A percentile compares a stretch with the other conserved stretches of the same genome.
Evolutionary conservation across 306 rosid genomes (phyloP).

Genomic region (Begonia fuchsioides): DNA sequence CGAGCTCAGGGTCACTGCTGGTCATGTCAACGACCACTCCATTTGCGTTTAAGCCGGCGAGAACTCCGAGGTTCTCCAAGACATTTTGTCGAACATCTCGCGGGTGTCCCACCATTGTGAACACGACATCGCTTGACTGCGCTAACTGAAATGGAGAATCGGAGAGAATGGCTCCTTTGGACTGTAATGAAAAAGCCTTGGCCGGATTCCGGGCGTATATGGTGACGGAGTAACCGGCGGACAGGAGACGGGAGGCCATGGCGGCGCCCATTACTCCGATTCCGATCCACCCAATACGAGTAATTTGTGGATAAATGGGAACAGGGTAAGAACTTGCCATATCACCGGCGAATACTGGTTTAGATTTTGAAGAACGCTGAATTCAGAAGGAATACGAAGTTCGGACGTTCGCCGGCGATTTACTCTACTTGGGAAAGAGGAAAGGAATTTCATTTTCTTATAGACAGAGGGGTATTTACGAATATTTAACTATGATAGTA

Average conservation of each 20-base stretch:
- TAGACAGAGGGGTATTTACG: too few species aligned
- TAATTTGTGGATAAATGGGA: constrained; percentile 27
- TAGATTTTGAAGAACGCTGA: background rate
- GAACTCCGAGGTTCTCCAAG: constrained; percentile 19
- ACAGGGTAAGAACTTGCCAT: constrained; percentile 42
- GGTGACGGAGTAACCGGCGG: constrained; percentile 55
- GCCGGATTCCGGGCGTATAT: constrained; percentile 69
- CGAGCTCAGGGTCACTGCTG: constrained; percentile 67
- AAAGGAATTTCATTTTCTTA: too few species aligned
- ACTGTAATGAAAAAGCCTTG: constrained; percentile 31
- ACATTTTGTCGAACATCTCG: constrained; percentile 46
- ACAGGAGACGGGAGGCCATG: constrained; percentile 71
- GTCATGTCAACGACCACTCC: constrained; percentile 53
- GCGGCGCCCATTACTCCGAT: constrained; percentile 76
- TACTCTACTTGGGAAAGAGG: too few species aligned
- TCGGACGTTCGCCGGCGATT: too few species aligned
- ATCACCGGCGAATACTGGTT: background rate
- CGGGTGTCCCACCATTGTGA: constrained; percentile 72
- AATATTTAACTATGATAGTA: too few species aligned
- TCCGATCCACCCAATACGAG: constrained; percentile 68
- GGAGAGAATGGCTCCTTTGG: constrained; percentile 39
- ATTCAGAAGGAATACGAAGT: too few species aligned
- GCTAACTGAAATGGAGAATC: constrained; percentile 38
- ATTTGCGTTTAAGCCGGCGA: constrained; percentile 30
- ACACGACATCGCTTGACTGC: constrained; percentile 29